phyloP scores from a whole-genome alignment of 1,284 basidiomycete genomes.

The Cutaneotrichosporon daszewskae region DNA sequence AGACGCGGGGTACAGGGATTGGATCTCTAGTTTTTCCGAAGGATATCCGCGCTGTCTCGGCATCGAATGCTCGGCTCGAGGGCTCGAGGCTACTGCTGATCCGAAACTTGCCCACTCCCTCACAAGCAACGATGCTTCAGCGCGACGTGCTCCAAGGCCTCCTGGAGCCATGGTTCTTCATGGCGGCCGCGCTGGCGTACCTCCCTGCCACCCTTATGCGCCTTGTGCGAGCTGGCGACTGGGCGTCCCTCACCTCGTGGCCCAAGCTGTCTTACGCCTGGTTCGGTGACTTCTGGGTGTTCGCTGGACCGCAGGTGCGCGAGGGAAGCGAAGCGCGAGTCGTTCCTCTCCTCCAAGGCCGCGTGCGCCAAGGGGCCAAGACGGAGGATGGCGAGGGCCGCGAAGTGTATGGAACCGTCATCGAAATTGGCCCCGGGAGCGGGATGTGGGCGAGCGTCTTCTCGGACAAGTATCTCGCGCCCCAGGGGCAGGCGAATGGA shows the following conservation, averaged over 20 bases:
- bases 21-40: no score
- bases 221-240: slow-evolving; percentile 2
- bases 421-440: slow-evolving; percentile 16
- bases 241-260: slow-evolving; percentile 5
- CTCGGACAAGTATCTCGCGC: slow-evolving; percentile 8
- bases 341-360: slow-evolving; percentile 14
- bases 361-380: slow-evolving; percentile 9
- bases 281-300: slow-evolving; percentile 13
- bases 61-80: no score
- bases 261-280: slow-evolving; percentile 8
- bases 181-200: slow-evolving; percentile 4
- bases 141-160: slow-evolving; percentile 5
- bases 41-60: no score
- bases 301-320: slow-evolving; percentile 9
- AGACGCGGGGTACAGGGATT: no score
- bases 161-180: slow-evolving; percentile 9
- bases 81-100: no score
- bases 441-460: slow-evolving; percentile 18
- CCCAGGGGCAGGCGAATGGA: background rate
- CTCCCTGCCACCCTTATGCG: slow-evolving; percentile 8
- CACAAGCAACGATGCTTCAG: no score
- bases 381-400: background rate
- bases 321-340: slow-evolving; percentile 7
- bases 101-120: no score
- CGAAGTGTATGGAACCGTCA: slow-evolving; percentile 10